Conservation (phyloP, 257 asterid species). For the Solanum bulbocastanum region DNA sequence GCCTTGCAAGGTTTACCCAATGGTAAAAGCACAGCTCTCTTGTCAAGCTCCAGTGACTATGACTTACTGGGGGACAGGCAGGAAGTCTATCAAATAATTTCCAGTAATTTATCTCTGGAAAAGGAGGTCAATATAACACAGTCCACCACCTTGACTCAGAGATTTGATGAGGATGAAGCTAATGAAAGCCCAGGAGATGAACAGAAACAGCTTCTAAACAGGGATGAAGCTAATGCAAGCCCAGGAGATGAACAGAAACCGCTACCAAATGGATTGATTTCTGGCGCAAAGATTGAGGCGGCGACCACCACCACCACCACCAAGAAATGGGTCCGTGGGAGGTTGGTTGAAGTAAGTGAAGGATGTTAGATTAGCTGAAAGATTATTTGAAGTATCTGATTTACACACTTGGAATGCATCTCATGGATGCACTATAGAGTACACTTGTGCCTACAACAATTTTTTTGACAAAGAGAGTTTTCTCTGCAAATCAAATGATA, state of each 20-base stretch:
- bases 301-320: not conserved
- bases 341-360: conserved; percentile 61
- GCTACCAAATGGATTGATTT: conserved; percentile 14
- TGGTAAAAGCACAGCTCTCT: conserved; percentile 7
- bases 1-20: conserved; percentile 22
- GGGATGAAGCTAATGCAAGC: conserved; percentile 1
- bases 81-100: conserved; percentile 3
- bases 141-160: conserved; percentile 5
- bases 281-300: conserved; percentile 3
- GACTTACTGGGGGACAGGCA: conserved; percentile 15
- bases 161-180: conserved; percentile 5
- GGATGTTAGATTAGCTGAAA: conserved; percentile 34
- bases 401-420: conserved; percentile 4
- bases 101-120: conserved; percentile 13
- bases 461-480: not conserved
- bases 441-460: not conserved
- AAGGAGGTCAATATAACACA: conserved; percentile 4
- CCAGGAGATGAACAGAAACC: conserved; percentile 11
- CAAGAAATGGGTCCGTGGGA: conserved; percentile 88
- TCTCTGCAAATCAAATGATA: not conserved
- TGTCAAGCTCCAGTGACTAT: conserved; percentile 6
- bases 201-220: conserved; percentile 3
- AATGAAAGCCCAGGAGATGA: conserved; percentile 8
- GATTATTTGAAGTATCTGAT: not conserved
- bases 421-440: conserved; percentile 19